phyloP scores from a whole-genome alignment of 148 eudicot genomes.

The Persicaria maculosa region DNA sequence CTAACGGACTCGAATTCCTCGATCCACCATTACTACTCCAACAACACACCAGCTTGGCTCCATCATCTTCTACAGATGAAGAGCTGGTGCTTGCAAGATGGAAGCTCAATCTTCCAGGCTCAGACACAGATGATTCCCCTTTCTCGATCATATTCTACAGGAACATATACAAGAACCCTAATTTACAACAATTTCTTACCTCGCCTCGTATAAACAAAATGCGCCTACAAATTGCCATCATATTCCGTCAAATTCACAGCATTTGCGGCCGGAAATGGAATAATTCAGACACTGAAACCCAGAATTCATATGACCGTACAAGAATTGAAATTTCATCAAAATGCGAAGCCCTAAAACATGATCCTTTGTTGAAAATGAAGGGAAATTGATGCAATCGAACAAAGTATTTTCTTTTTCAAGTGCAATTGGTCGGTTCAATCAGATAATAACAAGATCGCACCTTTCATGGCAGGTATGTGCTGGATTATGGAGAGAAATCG shows the following conservation, averaged over 20 bases:
- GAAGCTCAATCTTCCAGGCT: slow-evolving; percentile 24
- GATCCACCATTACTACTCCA: slow-evolving; percentile 37
- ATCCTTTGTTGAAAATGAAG: neutral
- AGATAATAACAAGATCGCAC: slow-evolving; percentile 2
- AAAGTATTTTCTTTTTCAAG: neutral
- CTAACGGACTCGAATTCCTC: slow-evolving; percentile 51
- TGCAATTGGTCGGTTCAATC: neutral
- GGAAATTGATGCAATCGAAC: neutral
- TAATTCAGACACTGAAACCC: neutral
- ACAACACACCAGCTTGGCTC: slow-evolving; percentile 32
- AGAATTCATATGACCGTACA: neutral
- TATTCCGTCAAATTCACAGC: neutral
- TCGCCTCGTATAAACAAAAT: neutral
- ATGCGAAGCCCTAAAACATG: neutral
- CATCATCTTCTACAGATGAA: slow-evolving; percentile 29
- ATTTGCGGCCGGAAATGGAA: neutral
- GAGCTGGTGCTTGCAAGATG: slow-evolving; percentile 18
- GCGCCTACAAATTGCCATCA: neutral
- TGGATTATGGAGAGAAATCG: slow-evolving; percentile 7
- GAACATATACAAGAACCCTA: neutral
- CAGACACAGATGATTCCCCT: slow-evolving; percentile 50
- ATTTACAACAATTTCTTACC: neutral
- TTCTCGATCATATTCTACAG: slow-evolving; percentile 32
- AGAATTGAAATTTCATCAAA: neutral
- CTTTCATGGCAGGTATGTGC: neutral